These are phyloP conservation scores for Phycomyces nitens DNA, from an alignment of 192 early-diverging fungal species.

Conservation along the genomic window DNA sequence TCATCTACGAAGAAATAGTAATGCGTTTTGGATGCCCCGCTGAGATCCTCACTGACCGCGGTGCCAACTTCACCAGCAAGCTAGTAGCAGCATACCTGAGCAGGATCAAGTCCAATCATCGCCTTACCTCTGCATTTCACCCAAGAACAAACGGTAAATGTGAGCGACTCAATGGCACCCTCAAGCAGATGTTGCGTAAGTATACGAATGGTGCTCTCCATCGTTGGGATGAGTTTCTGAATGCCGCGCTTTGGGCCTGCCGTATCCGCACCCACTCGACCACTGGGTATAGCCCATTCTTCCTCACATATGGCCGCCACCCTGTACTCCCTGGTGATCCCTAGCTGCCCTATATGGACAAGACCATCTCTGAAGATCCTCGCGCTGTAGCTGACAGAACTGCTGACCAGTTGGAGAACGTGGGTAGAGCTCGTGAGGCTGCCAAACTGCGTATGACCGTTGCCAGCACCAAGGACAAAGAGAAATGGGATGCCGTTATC, in stretches of 20 bases:
- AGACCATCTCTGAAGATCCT: neutral
- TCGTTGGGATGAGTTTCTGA: no score
- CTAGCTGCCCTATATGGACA: neutral
- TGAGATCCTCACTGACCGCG: no score
- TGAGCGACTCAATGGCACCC: neutral
- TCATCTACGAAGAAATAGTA: no score
- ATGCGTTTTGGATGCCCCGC: no score
- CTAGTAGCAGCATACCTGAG: neutral
- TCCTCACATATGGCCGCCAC: no score
- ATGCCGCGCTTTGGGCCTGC: no score
- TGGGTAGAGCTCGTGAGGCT: neutral
- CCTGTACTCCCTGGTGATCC: neutral
- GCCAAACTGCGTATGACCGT: neutral
- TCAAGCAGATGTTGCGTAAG: neutral
- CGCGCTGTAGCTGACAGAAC: neutral
- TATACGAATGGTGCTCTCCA: no score
- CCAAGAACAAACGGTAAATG: neutral
- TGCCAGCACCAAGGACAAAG: neutral
- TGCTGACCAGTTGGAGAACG: neutral
- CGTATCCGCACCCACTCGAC: no score
- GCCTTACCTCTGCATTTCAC: neutral
- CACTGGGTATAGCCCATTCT: no score
- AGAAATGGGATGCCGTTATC: no score
- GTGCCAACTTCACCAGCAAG: neutral
- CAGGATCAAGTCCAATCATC: neutral